Evolutionary conservation across 73 alveolate genomes (phyloP).

Genomic region (Symbiodinium pilosum): DNA sequence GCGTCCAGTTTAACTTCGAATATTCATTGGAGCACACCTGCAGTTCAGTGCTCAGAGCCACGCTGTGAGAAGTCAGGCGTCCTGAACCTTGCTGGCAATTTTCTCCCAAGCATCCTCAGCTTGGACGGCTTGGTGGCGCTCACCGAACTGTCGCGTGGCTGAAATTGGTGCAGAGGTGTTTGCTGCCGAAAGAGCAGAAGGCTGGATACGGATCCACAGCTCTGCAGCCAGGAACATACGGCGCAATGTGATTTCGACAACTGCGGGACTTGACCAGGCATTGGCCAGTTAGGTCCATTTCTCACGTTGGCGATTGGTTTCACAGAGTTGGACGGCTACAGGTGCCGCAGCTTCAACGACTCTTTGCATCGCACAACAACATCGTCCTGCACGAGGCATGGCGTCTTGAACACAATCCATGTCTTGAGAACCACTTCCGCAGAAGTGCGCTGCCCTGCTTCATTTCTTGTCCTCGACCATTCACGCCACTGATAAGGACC

Average conservation of each 20-base stretch:
- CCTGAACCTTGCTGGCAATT: conserved; percentile 72
- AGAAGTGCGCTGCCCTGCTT: too few species aligned
- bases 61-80: too few species aligned
- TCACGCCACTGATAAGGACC: background rate
- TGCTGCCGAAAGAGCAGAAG: background rate
- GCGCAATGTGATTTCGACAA: conserved; percentile 29
- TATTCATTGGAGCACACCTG: too few species aligned
- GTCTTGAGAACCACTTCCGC: too few species aligned
- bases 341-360: conserved; percentile 84
- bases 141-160: conserved; percentile 40
- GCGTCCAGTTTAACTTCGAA: too few species aligned
- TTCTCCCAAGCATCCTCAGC: conserved; percentile 23
- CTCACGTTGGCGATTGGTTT: background rate
- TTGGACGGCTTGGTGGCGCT: conserved; percentile 45
- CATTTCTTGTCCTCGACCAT: too few species aligned
- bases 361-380: conserved; percentile 72
- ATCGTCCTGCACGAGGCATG: conserved; percentile 60
- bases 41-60: too few species aligned
- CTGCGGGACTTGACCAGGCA: conserved; percentile 46
- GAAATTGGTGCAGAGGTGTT: background rate
- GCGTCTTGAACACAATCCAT: too few species aligned
- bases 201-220: background rate
- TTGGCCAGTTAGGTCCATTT: background rate
- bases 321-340: background rate
- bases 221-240: conserved; percentile 57